A percentile compares a stretch with the other conserved stretches of the same genome.
Conservation (phyloP, 768 basidiomycete species). For the Tulasnella sp. region DNA sequence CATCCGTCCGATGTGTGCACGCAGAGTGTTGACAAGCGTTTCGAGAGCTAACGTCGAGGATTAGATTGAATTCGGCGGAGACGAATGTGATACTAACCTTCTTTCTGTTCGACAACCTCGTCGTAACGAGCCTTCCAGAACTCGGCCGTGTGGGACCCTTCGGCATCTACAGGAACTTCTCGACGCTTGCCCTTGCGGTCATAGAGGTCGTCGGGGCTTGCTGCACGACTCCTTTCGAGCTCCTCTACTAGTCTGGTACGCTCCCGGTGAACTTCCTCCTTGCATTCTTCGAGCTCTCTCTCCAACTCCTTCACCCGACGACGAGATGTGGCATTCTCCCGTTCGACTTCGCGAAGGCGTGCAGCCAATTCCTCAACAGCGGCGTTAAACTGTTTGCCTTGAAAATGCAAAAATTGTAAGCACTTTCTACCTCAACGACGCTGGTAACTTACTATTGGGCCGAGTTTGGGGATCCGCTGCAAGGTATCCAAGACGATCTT, state of each 20-base stretch:
- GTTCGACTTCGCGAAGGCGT: constrained; percentile 64
- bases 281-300: constrained; percentile 74
- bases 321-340: constrained; percentile 74
- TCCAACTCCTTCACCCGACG: constrained; percentile 82
- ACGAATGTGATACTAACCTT: constrained; percentile 44
- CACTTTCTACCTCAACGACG: neutral
- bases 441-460: neutral
- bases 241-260: constrained; percentile 55
- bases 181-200: constrained; percentile 20
- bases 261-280: constrained; percentile 65
- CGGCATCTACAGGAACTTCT: neutral
- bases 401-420: neutral
- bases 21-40: constrained; percentile 63
- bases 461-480: neutral
- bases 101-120: constrained; percentile 81
- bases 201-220: neutral
- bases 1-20: constrained; percentile 65
- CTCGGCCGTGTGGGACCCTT: constrained; percentile 26
- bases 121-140: constrained; percentile 44
- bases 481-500: constrained; percentile 26
- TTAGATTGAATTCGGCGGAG: neutral
- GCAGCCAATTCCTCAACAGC: constrained; percentile 39
- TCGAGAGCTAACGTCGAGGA: constrained; percentile 41
- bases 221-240: constrained; percentile 30
- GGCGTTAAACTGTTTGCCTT: constrained; percentile 32